Conservation (phyloP, 371 early-diverging fungal genomes). For the Circinella minor region DNA sequence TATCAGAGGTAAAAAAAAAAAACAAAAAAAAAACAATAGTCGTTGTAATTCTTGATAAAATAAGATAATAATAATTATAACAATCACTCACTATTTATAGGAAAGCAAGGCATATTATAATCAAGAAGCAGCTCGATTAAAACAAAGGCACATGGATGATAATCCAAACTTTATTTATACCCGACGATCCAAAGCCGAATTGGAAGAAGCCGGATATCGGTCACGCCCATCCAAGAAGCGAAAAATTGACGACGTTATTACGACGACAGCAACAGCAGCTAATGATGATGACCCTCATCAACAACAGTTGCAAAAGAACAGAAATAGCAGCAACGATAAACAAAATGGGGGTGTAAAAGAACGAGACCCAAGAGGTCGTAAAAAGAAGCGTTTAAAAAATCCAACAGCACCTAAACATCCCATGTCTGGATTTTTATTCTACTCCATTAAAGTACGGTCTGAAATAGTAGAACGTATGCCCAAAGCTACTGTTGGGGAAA, state of each 20-base stretch:
- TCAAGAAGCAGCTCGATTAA: constrained; percentile 53
- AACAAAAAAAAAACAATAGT: too few relatives aligned
- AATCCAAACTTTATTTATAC: constrained; percentile 69
- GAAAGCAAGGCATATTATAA: constrained; percentile 43
- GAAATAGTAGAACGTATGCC: constrained; percentile 59
- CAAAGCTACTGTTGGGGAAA: constrained; percentile 63
- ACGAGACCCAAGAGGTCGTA: constrained; percentile 54
- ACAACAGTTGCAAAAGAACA: too few relatives aligned
- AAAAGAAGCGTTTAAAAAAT: constrained; percentile 67
- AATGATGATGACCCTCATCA: too few relatives aligned
- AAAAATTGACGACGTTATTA: constrained; percentile 6
- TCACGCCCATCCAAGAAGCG: constrained; percentile 33
- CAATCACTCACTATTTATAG: constrained; percentile 13
- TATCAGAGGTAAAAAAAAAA: constrained; percentile 26
- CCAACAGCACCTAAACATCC: constrained; percentile 80
- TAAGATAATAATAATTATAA: too few relatives aligned
- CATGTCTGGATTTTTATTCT: constrained; percentile 78
- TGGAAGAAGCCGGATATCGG: constrained; percentile 50
- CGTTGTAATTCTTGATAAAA: background rate
- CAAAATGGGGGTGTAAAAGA: constrained; percentile 14
- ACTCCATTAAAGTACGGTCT: constrained; percentile 64
- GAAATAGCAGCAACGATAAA: constrained; percentile 12
- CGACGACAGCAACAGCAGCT: too few relatives aligned
- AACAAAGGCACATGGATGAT: constrained; percentile 61
- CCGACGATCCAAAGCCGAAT: constrained; percentile 67